These are phyloP conservation scores for Ogataea paraovalis DNA, from an alignment of 805 yeast genomes.

Conservation along the genomic window DNA sequence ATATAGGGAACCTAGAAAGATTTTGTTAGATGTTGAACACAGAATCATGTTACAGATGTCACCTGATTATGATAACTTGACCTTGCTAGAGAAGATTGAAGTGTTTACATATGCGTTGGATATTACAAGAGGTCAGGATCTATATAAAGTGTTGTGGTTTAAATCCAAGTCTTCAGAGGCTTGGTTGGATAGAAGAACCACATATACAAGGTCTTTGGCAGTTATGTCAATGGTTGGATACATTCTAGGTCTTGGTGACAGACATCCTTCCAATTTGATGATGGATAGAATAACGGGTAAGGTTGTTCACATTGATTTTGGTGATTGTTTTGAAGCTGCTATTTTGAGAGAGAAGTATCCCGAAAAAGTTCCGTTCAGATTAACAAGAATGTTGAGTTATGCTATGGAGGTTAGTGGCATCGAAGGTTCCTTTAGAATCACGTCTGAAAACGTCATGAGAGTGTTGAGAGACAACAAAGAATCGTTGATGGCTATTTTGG, in stretches of 20 bases:
- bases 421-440: constrained; percentile 94
- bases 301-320: constrained; percentile 96
- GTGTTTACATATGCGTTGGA: constrained; percentile 95
- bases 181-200: constrained; percentile 96
- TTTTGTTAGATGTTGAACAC: constrained; percentile 87
- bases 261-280: constrained; percentile 97
- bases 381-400: constrained; percentile 93
- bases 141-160: constrained; percentile 93
- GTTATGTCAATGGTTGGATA: constrained; percentile 99
- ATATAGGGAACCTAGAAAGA: constrained; percentile 87
- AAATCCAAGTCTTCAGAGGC: constrained; percentile 95
- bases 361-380: constrained; percentile 94
- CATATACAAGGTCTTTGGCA: constrained; percentile 92
- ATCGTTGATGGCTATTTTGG: constrained; percentile 94
- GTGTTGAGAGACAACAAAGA: constrained; percentile 91
- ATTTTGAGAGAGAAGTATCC: constrained; percentile 95
- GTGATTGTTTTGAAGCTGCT: constrained; percentile 99
- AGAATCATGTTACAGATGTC: constrained; percentile 97
- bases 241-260: constrained; percentile 92
- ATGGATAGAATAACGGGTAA: constrained; percentile 92
- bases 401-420: constrained; percentile 99
- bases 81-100: constrained; percentile 88
- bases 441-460: constrained; percentile 96
- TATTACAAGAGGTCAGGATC: constrained; percentile 93
- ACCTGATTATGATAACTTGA: constrained; percentile 87